Evolutionary conservation across 1,284 basidiomycete genomes (phyloP).

Genomic region (Puccinia coronata): DNA sequence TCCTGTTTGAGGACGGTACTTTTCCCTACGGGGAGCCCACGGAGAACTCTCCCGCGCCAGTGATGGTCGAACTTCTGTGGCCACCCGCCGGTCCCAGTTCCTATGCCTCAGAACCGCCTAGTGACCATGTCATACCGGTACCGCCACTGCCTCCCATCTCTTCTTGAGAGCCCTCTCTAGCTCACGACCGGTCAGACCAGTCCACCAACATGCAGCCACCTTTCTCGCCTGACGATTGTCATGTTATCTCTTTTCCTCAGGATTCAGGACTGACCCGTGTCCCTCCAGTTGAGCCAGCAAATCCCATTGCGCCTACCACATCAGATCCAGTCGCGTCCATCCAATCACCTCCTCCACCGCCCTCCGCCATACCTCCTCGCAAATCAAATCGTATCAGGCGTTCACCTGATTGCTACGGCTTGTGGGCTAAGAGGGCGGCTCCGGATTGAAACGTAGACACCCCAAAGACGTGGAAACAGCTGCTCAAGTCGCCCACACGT

Average conservation of each 20-base stretch:
- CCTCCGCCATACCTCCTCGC: too few relatives aligned
- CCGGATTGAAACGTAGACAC: background rate
- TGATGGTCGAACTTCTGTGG: background rate
- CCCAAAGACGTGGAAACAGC: constrained; percentile 16
- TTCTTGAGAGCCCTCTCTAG: too few relatives aligned
- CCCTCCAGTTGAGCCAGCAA: background rate
- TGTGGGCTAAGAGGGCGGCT: background rate
- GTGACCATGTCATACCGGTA: too few relatives aligned
- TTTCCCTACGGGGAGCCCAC: background rate
- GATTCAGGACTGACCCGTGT: background rate
- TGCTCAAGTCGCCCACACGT: background rate
- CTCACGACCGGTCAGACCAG: too few relatives aligned
- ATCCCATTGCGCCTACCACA: too few relatives aligned
- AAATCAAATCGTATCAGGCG: too few relatives aligned
- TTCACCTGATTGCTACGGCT: background rate
- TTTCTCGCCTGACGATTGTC: background rate
- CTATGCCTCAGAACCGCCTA: too few relatives aligned
- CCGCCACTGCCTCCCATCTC: too few relatives aligned
- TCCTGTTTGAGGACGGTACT: too few relatives aligned
- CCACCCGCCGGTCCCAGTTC: background rate
- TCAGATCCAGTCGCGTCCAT: too few relatives aligned
- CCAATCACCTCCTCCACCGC: too few relatives aligned
- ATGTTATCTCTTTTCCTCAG: too few relatives aligned
- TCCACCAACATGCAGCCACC: background rate
- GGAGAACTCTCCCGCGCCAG: background rate